phyloP scores from a whole-genome alignment of 352 stramenopile genomes.

The Phytophthora pinifolia region DNA sequence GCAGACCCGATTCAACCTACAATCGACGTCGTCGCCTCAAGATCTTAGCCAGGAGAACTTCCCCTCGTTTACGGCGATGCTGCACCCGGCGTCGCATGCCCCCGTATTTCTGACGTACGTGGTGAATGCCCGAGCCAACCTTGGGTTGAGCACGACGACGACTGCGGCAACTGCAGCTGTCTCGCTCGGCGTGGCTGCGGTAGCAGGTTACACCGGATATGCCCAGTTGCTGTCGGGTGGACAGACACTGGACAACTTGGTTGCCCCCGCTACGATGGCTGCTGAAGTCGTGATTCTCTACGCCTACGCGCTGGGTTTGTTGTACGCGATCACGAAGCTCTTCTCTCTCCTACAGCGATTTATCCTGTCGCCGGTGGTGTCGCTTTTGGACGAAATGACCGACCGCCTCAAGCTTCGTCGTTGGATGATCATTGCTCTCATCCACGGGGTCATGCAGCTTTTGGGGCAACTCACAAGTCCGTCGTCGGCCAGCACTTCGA shows the following conservation, averaged over 20 bases:
- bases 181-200: constrained; percentile 9
- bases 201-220: constrained; percentile 21
- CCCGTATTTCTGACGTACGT: constrained; percentile 33
- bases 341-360: constrained; percentile 41
- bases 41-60: constrained; percentile 38
- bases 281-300: constrained; percentile 51
- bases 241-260: background rate
- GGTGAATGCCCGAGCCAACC: constrained; percentile 4
- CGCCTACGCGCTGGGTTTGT: constrained; percentile 49
- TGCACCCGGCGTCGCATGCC: constrained; percentile 52
- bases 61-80: constrained; percentile 58
- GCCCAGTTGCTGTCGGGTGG: constrained; percentile 6
- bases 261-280: constrained; percentile 5
- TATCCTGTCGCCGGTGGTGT: constrained; percentile 37
- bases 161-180: constrained; percentile 12
- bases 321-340: constrained; percentile 45
- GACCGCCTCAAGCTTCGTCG: constrained; percentile 35
- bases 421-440: constrained; percentile 49
- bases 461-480: constrained; percentile 39
- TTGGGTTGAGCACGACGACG: constrained; percentile 9
- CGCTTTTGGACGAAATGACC: constrained; percentile 21
- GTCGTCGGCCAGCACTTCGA: constrained; percentile 31
- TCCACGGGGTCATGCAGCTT: constrained; percentile 42
- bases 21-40: constrained; percentile 24
- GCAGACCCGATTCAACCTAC: constrained; percentile 64